These are phyloP conservation scores for Orychophragmus violaceus DNA, from an alignment of 345 rosid species.

Conservation along the genomic window DNA sequence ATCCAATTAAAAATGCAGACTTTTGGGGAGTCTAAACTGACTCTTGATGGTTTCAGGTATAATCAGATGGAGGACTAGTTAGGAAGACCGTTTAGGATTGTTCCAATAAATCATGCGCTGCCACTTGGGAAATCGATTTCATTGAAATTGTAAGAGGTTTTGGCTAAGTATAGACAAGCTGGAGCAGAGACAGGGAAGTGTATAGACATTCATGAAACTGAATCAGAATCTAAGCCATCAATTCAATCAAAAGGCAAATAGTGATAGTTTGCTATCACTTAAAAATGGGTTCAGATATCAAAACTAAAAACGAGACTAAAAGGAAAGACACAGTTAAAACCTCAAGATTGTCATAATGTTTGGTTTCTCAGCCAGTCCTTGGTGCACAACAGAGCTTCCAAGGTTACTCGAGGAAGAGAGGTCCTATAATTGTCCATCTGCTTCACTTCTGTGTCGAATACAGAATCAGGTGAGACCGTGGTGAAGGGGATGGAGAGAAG, in stretches of 20 bases:
- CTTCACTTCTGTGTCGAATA: constrained; percentile 34
- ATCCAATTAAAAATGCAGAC: neutral
- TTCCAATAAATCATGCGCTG: constrained; percentile 1
- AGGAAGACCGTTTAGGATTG: neutral
- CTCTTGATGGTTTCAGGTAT: neutral
- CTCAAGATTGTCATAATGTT: neutral
- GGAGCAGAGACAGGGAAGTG: constrained; percentile 68
- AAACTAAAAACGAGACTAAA: neutral
- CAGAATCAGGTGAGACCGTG: constrained; percentile 27
- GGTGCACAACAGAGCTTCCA: constrained; percentile 74
- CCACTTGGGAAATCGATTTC: constrained; percentile 69
- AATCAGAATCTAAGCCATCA: constrained; percentile 84
- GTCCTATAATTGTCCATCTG: constrained; percentile 57
- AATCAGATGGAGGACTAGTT: neutral
- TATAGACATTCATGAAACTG: constrained; percentile 73
- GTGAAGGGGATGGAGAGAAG: constrained; percentile 42
- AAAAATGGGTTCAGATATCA: constrained; percentile 56
- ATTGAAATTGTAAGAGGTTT: constrained; percentile 63
- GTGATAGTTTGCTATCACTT: constrained; percentile 68
- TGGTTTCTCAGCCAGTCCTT: constrained; percentile 51
- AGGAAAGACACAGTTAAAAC: neutral
- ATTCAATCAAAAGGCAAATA: constrained; percentile 73
- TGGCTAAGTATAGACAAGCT: constrained; percentile 57
- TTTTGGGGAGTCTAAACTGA: neutral
- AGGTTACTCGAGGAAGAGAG: constrained; percentile 50